A percentile compares a stretch with the other conserved stretches of the same genome.
Conservation (phyloP, 2,329 filamentous ascomycete species). For the Monilinia laxa region DNA sequence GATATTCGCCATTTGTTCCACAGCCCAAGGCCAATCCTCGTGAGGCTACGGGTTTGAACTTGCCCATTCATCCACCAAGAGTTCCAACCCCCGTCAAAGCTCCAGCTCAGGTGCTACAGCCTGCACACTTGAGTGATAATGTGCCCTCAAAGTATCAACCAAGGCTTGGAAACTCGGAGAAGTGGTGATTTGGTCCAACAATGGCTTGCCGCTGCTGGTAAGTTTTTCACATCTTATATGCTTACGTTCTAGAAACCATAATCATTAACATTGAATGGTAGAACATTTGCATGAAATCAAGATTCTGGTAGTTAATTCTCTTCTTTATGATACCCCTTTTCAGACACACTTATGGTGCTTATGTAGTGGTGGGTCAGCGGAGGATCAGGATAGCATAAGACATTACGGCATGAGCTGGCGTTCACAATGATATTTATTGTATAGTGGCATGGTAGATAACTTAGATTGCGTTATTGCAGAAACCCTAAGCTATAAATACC, state of each 20-base stretch:
- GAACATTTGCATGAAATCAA: neutral
- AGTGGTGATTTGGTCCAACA: slow-evolving; percentile 13
- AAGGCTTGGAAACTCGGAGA: slow-evolving; percentile 9
- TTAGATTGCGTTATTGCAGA: slow-evolving; percentile 17
- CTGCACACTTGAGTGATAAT: slow-evolving; percentile 9
- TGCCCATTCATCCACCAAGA: slow-evolving; percentile 16
- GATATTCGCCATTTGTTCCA: slow-evolving; percentile 49
- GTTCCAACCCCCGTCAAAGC: slow-evolving; percentile 9
- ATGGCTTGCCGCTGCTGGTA: neutral
- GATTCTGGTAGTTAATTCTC: slow-evolving; percentile 2
- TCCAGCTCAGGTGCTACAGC: neutral
- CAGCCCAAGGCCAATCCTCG: slow-evolving; percentile 18
- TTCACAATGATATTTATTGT: slow-evolving; percentile 4
- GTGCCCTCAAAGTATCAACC: slow-evolving; percentile 14
- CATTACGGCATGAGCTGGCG: neutral
- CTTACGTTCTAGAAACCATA: neutral
- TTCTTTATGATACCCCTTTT: slow-evolving; percentile 22
- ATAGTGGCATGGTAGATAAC: neutral
- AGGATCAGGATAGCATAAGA: slow-evolving; percentile 5
- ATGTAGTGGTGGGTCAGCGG: slow-evolving; percentile 6
- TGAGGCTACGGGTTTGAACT: slow-evolving; percentile 11
- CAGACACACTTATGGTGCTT: slow-evolving; percentile 2
- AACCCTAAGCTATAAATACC: slow-evolving; percentile 29
- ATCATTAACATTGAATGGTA: neutral
- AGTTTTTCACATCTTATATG: neutral